A percentile compares a stretch with the other conserved stretches of the same genome.
Evolutionary conservation across 371 early-diverging fungal genomes (phyloP).

Genomic region (Entomophthora muscae): DNA sequence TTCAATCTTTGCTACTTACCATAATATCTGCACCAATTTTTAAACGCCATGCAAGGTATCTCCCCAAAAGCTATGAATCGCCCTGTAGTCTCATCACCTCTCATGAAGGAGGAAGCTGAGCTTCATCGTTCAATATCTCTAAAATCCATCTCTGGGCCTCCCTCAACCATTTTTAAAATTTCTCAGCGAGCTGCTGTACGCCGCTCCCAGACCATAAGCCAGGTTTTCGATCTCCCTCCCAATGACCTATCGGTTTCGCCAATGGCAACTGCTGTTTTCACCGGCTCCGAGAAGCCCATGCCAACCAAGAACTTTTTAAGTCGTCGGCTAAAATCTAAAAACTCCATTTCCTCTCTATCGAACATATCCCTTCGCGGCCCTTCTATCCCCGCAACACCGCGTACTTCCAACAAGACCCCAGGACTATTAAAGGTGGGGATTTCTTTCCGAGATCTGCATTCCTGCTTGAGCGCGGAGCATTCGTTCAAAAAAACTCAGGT

Average conservation of each 20-base stretch:
- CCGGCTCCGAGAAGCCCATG: neutral
- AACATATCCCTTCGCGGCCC: neutral
- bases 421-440: neutral
- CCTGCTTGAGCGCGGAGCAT: slow-evolving; percentile 3
- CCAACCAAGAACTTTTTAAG: slow-evolving; percentile 4
- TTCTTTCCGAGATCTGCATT: neutral
- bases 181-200: neutral
- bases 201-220: slow-evolving; percentile 2
- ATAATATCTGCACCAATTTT: too few relatives aligned
- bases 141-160: neutral
- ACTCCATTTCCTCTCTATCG: neutral
- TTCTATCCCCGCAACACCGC: neutral
- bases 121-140: neutral
- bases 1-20: too few relatives aligned
- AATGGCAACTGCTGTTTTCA: slow-evolving; percentile 6
- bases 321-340: slow-evolving; percentile 3
- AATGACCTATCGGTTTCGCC: neutral
- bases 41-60: neutral
- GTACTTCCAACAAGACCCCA: neutral
- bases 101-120: neutral
- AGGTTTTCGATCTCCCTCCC: neutral
- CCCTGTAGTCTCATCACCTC: slow-evolving; percentile 1
- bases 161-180: neutral
- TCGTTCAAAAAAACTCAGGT: neutral
- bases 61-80: neutral